These are phyloP conservation scores for Phyllostachys edulis DNA, from an alignment of 176 grass and related monocot genomes.

Conservation along the genomic window DNA sequence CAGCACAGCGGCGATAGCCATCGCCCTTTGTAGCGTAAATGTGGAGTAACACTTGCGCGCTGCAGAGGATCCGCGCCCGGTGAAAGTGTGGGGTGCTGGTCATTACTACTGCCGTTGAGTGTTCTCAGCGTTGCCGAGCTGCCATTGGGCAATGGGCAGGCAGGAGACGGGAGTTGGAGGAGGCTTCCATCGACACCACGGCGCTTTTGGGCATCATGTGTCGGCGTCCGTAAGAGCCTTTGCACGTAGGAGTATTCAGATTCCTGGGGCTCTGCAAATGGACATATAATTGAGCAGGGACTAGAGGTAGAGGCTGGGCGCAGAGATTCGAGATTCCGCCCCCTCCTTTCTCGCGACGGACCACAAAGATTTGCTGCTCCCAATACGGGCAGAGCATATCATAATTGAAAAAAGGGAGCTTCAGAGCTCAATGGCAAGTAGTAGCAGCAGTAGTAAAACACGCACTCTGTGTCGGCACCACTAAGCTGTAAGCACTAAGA, in stretches of 20 bases:
- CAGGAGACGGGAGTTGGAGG: not conserved
- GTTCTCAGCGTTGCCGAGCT: conserved; percentile 30
- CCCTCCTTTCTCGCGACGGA: conserved; percentile 16
- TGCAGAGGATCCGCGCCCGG: not conserved
- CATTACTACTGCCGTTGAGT: not conserved
- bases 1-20: not conserved
- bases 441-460: not conserved
- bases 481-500: not conserved
- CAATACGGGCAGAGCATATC: conserved; percentile 11
- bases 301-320: not conserved
- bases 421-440: not conserved
- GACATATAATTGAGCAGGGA: conserved; percentile 31
- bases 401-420: not conserved
- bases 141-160: not conserved
- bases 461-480: not conserved
- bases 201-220: conserved; percentile 28
- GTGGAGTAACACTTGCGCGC: not conserved
- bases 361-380: conserved; percentile 17
- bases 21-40: not conserved
- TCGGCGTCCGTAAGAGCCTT: not conserved
- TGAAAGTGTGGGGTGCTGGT: not conserved
- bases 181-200: not conserved
- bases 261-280: conserved; percentile 39
- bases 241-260: conserved; percentile 6
- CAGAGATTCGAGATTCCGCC: conserved; percentile 45